Conservation (phyloP, 2,329 filamentous ascomycete species). For the Colletotrichum sp. region DNA sequence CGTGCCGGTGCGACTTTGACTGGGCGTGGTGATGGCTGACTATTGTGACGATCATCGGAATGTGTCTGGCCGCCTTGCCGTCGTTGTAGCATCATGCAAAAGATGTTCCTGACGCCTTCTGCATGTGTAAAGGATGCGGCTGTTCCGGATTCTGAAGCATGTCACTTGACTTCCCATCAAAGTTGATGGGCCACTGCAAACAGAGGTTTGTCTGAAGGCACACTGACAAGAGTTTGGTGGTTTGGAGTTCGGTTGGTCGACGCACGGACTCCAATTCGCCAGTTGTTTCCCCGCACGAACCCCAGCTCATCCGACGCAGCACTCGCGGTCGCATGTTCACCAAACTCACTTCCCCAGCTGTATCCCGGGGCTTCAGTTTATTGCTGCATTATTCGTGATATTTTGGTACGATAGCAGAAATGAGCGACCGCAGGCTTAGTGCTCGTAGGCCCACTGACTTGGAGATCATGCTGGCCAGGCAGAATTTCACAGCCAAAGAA, state of each 20-base stretch:
- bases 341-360: not conserved
- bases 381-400: not conserved
- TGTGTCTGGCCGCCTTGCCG: not conserved
- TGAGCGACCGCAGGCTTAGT: not conserved
- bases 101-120: not conserved
- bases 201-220: not conserved
- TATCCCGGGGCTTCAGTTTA: not conserved
- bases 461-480: not conserved
- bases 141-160: not conserved
- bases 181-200: not conserved
- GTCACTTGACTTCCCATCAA: not conserved
- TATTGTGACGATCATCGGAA: not conserved
- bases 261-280: not conserved
- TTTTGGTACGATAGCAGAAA: not conserved
- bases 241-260: not conserved
- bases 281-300: not conserved
- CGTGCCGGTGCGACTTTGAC: not conserved
- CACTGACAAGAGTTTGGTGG: not conserved
- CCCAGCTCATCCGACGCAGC: not conserved
- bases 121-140: not conserved
- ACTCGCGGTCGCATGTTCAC: not conserved
- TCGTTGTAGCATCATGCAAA: not conserved
- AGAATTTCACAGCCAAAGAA: slow-evolving; percentile 35
- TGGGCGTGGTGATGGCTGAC: not conserved
- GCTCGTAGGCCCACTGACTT: not conserved